Conservation (phyloP, 257 asterid species). For the Solanum pennellii region DNA sequence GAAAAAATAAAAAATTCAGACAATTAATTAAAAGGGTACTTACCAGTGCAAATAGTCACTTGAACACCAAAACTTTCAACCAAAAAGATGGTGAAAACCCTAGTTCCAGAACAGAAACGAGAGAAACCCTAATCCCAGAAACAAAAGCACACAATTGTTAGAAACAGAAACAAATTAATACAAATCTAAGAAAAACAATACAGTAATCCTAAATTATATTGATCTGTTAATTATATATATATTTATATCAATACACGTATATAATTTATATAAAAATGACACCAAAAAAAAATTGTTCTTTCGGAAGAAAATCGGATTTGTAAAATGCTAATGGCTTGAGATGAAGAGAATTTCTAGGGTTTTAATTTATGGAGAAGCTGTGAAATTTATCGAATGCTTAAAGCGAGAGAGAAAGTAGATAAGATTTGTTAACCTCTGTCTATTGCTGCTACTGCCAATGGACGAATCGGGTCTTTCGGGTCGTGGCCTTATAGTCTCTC, state of each 20-base stretch:
- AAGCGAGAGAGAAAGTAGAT: background rate
- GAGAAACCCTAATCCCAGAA: slow-evolving; percentile 6
- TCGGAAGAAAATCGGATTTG: background rate
- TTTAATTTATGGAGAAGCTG: background rate
- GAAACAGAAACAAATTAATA: background rate
- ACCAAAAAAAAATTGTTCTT: background rate
- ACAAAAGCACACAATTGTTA: background rate
- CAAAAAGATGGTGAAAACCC: background rate
- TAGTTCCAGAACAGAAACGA: background rate
- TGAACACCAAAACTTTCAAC: background rate
- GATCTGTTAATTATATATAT: background rate
- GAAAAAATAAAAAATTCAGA: background rate
- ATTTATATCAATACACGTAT: background rate
- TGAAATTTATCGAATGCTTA: background rate
- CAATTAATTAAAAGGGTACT: background rate
- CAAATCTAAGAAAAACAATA: background rate
- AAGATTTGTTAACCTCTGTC: background rate
- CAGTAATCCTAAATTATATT: background rate
- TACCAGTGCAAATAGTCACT: background rate
- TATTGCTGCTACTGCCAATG: background rate
- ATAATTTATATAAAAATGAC: background rate
- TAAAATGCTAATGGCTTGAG: background rate
- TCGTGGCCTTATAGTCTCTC: background rate
- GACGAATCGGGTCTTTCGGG: background rate
- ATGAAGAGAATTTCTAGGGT: background rate